Percentiles rank a stretch among this genome's conserved stretches.
Conservation (phyloP, 2,329 filamentous ascomycete species). For the Fusarium oxysporum region DNA sequence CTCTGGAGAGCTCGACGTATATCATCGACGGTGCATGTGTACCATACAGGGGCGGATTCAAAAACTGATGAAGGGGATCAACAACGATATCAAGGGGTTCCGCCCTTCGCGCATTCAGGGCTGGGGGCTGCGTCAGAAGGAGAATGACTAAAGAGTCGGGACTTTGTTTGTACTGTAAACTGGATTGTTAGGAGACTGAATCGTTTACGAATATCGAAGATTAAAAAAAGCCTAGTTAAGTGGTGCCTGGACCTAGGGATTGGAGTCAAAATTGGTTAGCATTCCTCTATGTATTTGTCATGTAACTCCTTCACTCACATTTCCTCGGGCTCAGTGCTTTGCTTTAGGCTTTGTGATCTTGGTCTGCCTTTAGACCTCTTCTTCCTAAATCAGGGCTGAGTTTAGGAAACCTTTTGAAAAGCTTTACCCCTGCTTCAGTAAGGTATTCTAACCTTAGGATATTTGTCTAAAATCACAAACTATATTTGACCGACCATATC, state of each 20-base stretch:
- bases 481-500: accelerated
- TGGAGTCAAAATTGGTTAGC: neutral
- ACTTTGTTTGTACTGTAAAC: accelerated
- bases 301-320: neutral
- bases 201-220: accelerated
- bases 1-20: accelerated
- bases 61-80: accelerated
- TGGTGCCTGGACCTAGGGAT: neutral
- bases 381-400: neutral
- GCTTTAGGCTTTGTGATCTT: accelerated
- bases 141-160: accelerated
- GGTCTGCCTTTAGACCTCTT: too few species aligned
- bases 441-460: neutral
- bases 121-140: neutral
- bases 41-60: neutral
- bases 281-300: neutral
- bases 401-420: neutral
- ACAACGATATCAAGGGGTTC: neutral
- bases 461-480: neutral
- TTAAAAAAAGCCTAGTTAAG: neutral
- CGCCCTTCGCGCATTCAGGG: neutral
- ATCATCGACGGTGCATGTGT: accelerated
- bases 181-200: accelerated
- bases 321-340: accelerated
- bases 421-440: neutral